These are phyloP conservation scores for Clausena lansium DNA, from an alignment of 345 rosid genomes.

Conservation along the genomic window DNA sequence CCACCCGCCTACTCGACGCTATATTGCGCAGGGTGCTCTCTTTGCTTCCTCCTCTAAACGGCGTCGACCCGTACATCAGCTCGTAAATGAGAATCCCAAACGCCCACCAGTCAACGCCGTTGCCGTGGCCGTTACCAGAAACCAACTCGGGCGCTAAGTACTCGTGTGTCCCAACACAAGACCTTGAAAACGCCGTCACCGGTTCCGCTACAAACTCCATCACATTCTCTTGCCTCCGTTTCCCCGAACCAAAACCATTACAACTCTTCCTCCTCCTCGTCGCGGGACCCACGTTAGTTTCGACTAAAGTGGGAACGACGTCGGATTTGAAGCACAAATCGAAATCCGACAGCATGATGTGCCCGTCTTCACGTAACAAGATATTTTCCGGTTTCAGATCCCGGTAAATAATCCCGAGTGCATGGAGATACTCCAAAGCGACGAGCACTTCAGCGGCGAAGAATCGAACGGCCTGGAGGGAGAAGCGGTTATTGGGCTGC, in stretches of 20 bases:
- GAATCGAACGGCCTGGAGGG: constrained; percentile 61
- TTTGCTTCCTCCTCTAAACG: constrained; percentile 72
- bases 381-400: constrained; percentile 95
- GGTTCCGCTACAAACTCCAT: constrained; percentile 68
- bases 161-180: constrained; percentile 94
- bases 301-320: constrained; percentile 45
- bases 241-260: constrained; percentile 30
- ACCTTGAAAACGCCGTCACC: constrained; percentile 51
- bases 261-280: constrained; percentile 4
- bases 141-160: constrained; percentile 90
- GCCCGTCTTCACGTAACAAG: constrained; percentile 74
- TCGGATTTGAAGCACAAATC: constrained; percentile 63
- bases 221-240: constrained; percentile 31
- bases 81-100: constrained; percentile 78
- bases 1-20: constrained; percentile 34
- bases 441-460: constrained; percentile 81
- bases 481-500: constrained; percentile 61
- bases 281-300: neutral
- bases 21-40: constrained; percentile 79
- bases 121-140: constrained; percentile 76
- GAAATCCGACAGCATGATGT: constrained; percentile 85
- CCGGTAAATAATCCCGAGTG: constrained; percentile 78
- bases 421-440: constrained; percentile 84
- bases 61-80: constrained; percentile 67
- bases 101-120: constrained; percentile 98